These are phyloP conservation scores for Dactylis glomerata DNA, from an alignment of 176 grass and related monocot species.

Conservation along the genomic window DNA sequence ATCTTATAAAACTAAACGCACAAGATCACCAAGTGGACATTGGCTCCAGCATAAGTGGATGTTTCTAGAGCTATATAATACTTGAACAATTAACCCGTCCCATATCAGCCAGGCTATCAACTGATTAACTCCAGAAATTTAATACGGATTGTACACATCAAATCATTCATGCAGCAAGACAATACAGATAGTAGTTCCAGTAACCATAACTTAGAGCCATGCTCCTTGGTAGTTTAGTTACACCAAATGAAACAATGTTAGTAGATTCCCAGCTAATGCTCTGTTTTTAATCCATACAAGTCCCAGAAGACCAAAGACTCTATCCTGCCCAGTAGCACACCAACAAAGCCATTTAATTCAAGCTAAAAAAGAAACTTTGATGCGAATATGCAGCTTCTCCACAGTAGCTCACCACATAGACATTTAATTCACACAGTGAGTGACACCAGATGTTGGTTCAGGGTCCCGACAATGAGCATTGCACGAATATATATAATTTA, in stretches of 20 bases:
- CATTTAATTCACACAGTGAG: background rate
- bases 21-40: background rate
- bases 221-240: background rate
- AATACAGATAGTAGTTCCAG: background rate
- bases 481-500: background rate
- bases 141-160: background rate
- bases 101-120: background rate
- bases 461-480: background rate
- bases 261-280: background rate
- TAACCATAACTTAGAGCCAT: background rate
- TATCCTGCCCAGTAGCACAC: background rate
- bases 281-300: background rate
- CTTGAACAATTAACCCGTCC: background rate
- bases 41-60: background rate
- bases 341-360: too few species aligned
- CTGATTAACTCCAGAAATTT: constrained; percentile 3
- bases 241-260: background rate
- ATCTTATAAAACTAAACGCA: background rate
- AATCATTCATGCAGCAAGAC: background rate
- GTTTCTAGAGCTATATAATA: background rate
- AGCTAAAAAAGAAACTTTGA: background rate
- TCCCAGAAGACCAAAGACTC: background rate
- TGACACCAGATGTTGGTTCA: background rate
- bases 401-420: background rate
- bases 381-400: background rate